phyloP scores from a whole-genome alignment of 179 eudicot genomes.

The Pouteria campechiana region DNA sequence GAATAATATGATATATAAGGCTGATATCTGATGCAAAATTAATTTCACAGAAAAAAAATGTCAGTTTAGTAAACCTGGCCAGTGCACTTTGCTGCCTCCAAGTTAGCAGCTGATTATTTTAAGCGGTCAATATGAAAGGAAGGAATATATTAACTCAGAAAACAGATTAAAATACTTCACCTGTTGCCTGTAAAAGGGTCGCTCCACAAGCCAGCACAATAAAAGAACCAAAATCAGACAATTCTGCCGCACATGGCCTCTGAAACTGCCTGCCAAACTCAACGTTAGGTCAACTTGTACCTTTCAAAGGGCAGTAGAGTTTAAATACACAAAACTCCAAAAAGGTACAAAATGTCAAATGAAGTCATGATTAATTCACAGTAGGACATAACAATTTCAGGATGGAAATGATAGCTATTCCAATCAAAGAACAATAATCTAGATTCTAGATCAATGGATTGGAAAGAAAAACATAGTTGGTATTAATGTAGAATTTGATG shows the following conservation, averaged over 20 bases:
- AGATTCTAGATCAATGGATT: too few species aligned
- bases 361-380: too few species aligned
- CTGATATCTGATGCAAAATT: conserved; percentile 79
- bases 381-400: too few species aligned
- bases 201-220: conserved; percentile 59
- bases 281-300: conserved; percentile 26
- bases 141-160: background rate
- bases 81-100: background rate
- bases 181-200: conserved; percentile 61
- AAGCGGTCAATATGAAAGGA: too few species aligned
- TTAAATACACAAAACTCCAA: background rate
- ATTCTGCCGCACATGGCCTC: conserved; percentile 72
- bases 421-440: too few species aligned
- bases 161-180: conserved; percentile 22
- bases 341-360: background rate
- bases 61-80: background rate
- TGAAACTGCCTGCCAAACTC: conserved; percentile 74
- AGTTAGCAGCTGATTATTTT: background rate
- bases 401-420: too few species aligned
- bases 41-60: conserved; percentile 5
- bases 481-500: too few species aligned
- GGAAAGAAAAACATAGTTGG: too few species aligned
- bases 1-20: conserved; percentile 97
- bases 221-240: conserved; percentile 81
- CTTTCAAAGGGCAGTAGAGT: conserved; percentile 3